These are phyloP conservation scores for Pseudotulostoma volvatum DNA, from an alignment of 495 filamentous ascomycete species.

Conservation along the genomic window DNA sequence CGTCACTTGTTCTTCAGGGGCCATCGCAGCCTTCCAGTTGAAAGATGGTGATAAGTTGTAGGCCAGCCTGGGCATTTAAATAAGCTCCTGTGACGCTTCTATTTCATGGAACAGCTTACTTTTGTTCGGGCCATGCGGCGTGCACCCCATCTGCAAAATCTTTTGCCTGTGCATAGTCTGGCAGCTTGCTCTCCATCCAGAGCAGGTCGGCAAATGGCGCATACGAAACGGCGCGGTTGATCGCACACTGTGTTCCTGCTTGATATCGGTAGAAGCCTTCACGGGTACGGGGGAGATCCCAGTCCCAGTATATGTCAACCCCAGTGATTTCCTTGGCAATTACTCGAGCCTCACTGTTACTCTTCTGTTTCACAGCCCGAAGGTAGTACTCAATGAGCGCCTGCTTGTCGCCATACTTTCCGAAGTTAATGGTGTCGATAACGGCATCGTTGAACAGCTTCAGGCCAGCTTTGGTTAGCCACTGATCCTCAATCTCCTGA, in stretches of 20 bases:
- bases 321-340: conserved; percentile 74
- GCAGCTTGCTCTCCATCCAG: conserved; percentile 98
- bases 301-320: conserved; percentile 75
- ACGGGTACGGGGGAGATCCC: conserved; percentile 77
- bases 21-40: conserved; percentile 99
- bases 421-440: conserved; percentile 57
- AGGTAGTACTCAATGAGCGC: conserved; percentile 49
- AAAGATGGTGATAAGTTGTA: conserved; percentile 98
- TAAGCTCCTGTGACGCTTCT: too few relatives aligned
- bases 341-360: conserved; percentile 64
- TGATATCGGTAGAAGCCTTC: conserved; percentile 89
- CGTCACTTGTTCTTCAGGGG: conserved; percentile 81
- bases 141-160: conserved; percentile 93
- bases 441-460: conserved; percentile 89
- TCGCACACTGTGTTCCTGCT: conserved; percentile 79
- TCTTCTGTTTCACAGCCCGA: conserved; percentile 57
- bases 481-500: conserved; percentile 83
- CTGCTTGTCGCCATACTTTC: conserved; percentile 48
- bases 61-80: conserved; percentile 46
- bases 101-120: conserved; percentile 39
- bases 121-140: conserved; percentile 88
- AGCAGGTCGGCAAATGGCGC: conserved; percentile 90
- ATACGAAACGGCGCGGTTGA: conserved; percentile 84
- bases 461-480: conserved; percentile 66
- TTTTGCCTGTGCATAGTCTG: conserved; percentile 81